Evolutionary conservation across 1,284 basidiomycete genomes (phyloP).

Genomic region (Ceratobasidium sp.): DNA sequence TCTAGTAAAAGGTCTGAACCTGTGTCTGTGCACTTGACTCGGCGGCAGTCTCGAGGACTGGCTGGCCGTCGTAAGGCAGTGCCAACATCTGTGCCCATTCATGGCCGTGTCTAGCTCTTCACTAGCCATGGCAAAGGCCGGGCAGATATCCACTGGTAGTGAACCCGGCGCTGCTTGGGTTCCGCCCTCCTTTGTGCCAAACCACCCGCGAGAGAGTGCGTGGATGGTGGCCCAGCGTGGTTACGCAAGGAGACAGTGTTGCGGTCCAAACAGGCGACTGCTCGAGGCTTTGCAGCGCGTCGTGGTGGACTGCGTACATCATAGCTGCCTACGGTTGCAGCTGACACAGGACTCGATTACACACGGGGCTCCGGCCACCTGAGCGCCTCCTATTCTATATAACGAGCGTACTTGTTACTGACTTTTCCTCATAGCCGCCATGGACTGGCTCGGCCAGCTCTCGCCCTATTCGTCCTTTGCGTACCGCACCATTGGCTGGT

Average conservation of each 20-base stretch:
- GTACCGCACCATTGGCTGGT: conserved; percentile 25
- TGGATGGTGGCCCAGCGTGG: conserved; percentile 33
- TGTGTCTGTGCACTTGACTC: conserved; percentile 25
- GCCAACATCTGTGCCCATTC: conserved; percentile 6
- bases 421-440: neutral
- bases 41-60: conserved; percentile 18
- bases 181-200: conserved; percentile 25
- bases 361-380: conserved; percentile 30
- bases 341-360: conserved; percentile 16
- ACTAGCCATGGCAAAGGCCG: conserved; percentile 28
- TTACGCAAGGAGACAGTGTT: conserved; percentile 10
- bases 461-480: conserved; percentile 15
- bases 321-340: neutral
- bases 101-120: conserved; percentile 6
- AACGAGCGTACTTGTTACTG: neutral
- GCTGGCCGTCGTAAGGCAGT: conserved; percentile 29
- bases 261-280: conserved; percentile 20
- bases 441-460: conserved; percentile 31
- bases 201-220: conserved; percentile 13
- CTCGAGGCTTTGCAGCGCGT: conserved; percentile 1
- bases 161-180: conserved; percentile 18
- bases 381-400: conserved; percentile 5
- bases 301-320: conserved; percentile 24
- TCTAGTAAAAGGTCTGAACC: conserved; percentile 36
- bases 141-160: conserved; percentile 3